Percentiles rank a stretch among this genome's conserved stretches.
Conservation (phyloP, 176 grass and related monocot species). For the Rhynchospora tenuis region DNA sequence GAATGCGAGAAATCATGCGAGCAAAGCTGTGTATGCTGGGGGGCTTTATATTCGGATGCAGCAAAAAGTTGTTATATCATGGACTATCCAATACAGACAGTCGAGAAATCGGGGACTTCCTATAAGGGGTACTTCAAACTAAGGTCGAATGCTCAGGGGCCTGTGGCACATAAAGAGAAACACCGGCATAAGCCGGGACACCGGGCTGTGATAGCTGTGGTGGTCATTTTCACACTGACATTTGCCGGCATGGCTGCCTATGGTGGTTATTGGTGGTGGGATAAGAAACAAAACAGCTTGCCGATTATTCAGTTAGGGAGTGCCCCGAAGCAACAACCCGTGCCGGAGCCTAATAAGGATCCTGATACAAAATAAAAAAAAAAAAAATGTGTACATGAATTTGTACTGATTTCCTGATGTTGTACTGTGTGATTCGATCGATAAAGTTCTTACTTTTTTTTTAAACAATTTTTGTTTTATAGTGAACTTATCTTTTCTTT, state of each 20-base stretch:
- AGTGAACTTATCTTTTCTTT: not conserved
- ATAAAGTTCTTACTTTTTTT: not conserved
- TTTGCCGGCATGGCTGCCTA: constrained; percentile 21
- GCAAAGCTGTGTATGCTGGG: constrained; percentile 53
- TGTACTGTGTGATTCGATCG: constrained; percentile 1
- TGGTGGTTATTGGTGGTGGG: constrained; percentile 31
- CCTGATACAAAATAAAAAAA: not conserved
- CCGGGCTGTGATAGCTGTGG: constrained; percentile 24
- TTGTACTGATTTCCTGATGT: not conserved
- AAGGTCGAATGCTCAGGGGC: not conserved
- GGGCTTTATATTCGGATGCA: constrained; percentile 25
- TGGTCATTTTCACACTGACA: constrained; percentile 25
- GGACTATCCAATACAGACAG: constrained; percentile 50
- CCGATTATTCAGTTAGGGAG: not conserved
- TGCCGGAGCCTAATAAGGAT: not conserved
- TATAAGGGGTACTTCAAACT: constrained; percentile 60
- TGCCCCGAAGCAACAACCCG: not conserved
- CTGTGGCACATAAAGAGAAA: not conserved
- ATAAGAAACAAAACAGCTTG: not conserved
- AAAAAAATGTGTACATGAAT: not conserved
- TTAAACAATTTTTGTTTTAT: not conserved
- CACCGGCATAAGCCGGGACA: not conserved
- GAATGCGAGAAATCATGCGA: constrained; percentile 44
- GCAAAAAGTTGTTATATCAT: constrained; percentile 55
- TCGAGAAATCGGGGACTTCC: constrained; percentile 37